phyloP scores from a whole-genome alignment of 78 protist genomes.

The Speleostelium caveatum region DNA sequence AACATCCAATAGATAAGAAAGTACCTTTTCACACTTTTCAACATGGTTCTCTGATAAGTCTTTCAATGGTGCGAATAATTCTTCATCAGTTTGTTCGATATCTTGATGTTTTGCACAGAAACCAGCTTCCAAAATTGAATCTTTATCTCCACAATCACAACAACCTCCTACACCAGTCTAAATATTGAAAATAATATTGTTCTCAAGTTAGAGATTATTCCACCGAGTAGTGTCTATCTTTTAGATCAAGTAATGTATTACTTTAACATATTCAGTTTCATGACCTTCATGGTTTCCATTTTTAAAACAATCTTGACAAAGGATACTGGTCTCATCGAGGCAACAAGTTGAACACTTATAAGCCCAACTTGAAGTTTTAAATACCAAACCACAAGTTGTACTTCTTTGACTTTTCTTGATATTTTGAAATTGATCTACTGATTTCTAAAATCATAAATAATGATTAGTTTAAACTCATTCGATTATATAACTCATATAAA shows the following conservation, averaged over 20 bases:
- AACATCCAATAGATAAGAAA: background rate
- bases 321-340: conserved; percentile 26
- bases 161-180: conserved; percentile 6
- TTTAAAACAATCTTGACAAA: conserved; percentile 17
- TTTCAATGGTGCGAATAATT: background rate
- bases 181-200: too few relatives aligned
- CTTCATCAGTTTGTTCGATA: conserved; percentile 1
- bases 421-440: background rate
- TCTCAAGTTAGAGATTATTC: too few relatives aligned
- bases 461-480: background rate
- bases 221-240: too few relatives aligned
- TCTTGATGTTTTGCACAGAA: conserved; percentile 33
- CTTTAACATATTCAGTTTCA: background rate
- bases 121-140: conserved; percentile 14
- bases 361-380: conserved; percentile 14
- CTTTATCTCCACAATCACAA: conserved; percentile 30
- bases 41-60: background rate
- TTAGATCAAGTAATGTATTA: too few relatives aligned
- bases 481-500: background rate
- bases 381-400: conserved; percentile 25
- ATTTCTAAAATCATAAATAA: background rate
- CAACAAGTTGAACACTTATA: conserved; percentile 22
- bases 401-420: conserved; percentile 11
- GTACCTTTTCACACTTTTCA: background rate
- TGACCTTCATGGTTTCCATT: conserved; percentile 41